phyloP scores from a whole-genome alignment of 148 eudicot species.

The Spergularia marina region DNA sequence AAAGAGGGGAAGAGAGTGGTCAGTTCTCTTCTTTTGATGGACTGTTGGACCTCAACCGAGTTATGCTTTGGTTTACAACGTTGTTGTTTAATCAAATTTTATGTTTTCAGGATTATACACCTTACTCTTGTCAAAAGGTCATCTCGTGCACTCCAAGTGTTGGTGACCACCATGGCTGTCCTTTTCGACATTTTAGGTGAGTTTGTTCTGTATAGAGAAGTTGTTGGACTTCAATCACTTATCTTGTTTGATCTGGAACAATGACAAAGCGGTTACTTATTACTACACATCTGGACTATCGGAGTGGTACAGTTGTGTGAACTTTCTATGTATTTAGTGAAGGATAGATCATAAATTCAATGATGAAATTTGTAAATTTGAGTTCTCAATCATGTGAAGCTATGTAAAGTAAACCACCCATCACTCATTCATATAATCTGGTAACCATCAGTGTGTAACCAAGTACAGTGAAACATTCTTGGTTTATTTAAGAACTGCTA shows the following conservation, averaged over 20 bases:
- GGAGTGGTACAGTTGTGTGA: background rate
- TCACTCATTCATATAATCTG: background rate
- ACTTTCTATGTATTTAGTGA: background rate
- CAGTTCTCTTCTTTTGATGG: conserved; percentile 6
- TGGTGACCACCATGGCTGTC: conserved; percentile 99
- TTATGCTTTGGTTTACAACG: background rate
- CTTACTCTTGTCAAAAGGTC: conserved; percentile 80
- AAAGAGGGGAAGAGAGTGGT: conserved; percentile 97
- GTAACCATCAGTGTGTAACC: background rate
- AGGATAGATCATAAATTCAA: background rate
- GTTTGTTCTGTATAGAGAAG: conserved; percentile 5
- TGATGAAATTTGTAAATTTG: background rate
- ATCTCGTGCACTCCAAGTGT: conserved; percentile 77
- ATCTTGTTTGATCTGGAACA: background rate
- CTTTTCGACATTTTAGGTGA: conserved; percentile 98
- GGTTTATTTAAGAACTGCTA: background rate
- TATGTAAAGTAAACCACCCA: background rate
- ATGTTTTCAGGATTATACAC: conserved; percentile 69
- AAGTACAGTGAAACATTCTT: background rate
- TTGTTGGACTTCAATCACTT: background rate
- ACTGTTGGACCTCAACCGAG: background rate
- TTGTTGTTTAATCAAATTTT: background rate
- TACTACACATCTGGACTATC: background rate
- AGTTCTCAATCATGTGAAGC: background rate
- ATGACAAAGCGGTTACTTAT: background rate